Evolutionary conservation across 306 rosid genomes (phyloP).

Genomic region (Phaseolus lunatus): DNA sequence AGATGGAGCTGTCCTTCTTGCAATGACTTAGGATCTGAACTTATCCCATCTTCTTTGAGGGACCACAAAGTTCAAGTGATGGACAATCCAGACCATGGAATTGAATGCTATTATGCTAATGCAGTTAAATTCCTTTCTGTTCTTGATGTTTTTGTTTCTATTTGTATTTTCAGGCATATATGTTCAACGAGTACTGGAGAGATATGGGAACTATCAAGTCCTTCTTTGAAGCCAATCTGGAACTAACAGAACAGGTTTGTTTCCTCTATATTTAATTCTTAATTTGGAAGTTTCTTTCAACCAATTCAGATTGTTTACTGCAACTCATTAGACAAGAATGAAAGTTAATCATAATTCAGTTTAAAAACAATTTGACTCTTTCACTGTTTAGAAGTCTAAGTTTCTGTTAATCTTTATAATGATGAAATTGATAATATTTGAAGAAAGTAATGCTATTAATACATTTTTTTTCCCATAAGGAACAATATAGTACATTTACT

Average conservation of each 20-base stretch:
- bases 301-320: conserved; percentile 11
- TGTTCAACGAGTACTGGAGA: conserved; percentile 89
- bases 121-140: neutral
- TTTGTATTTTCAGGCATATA: conserved; percentile 64
- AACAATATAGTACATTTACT: conserved; percentile 38
- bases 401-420: conserved; percentile 4
- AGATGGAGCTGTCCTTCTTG: conserved; percentile 70
- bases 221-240: conserved; percentile 83
- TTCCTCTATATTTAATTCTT: neutral
- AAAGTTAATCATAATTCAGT: conserved; percentile 9
- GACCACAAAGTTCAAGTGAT: conserved; percentile 88
- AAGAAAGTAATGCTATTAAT: neutral
- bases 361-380: conserved; percentile 35
- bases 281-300: neutral
- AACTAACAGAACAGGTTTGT: conserved; percentile 81
- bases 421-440: neutral
- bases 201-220: conserved; percentile 90
- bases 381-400: conserved; percentile 8
- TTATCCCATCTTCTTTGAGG: conserved; percentile 79
- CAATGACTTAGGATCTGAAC: conserved; percentile 89
- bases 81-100: conserved; percentile 13
- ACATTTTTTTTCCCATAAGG: neutral
- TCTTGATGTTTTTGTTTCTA: conserved; percentile 22
- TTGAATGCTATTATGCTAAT: neutral
- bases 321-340: conserved; percentile 4